phyloP scores from a whole-genome alignment of 371 early-diverging fungal genomes.

The Zychaea mexicana region DNA sequence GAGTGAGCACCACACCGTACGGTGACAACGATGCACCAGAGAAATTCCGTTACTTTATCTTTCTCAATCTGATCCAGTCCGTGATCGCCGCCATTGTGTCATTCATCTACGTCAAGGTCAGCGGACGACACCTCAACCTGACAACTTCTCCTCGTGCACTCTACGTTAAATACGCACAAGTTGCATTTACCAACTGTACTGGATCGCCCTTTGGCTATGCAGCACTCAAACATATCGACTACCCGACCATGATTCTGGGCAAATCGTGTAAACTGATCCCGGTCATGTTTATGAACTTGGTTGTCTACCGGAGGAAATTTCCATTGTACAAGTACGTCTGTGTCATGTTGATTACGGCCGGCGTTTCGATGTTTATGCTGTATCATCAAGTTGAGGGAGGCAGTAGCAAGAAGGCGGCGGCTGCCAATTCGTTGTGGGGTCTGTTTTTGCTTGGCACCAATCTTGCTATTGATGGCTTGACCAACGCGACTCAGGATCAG shows the following conservation, averaged over 20 bases:
- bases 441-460: constrained; percentile 82
- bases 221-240: constrained; percentile 92
- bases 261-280: constrained; percentile 98
- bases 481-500: constrained; percentile 98
- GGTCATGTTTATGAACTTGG: constrained; percentile 91
- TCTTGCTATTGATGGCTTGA: constrained; percentile 91
- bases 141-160: constrained; percentile 47
- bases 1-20: constrained; percentile 86
- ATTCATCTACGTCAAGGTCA: constrained; percentile 65
- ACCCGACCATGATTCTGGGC: constrained; percentile 96
- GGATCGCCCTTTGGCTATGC: constrained; percentile 96
- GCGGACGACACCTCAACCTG: constrained; percentile 38
- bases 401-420: constrained; percentile 35
- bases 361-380: constrained; percentile 94
- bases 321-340: constrained; percentile 84
- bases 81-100: constrained; percentile 80
- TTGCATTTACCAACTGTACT: constrained; percentile 73
- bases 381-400: constrained; percentile 62
- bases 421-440: constrained; percentile 72
- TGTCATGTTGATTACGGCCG: constrained; percentile 83
- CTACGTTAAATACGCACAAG: constrained; percentile 66
- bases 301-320: constrained; percentile 87
- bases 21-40: constrained; percentile 57
- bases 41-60: constrained; percentile 85
- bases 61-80: constrained; percentile 87